These are phyloP conservation scores for Colletotrichum sublineola DNA, from an alignment of 2,329 filamentous ascomycete genomes.

Conservation along the genomic window DNA sequence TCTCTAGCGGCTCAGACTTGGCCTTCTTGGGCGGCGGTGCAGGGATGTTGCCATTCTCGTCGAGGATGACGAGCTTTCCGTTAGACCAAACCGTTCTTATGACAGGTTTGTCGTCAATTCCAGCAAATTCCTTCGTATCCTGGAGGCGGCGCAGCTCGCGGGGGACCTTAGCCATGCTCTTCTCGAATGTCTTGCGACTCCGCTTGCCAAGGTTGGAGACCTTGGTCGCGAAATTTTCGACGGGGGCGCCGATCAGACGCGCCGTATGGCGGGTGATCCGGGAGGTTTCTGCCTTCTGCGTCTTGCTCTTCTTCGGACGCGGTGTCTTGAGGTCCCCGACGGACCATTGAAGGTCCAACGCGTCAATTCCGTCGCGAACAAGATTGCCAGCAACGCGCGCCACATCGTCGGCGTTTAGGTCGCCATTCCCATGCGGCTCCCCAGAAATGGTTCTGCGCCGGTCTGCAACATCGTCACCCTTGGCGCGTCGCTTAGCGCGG, in stretches of 20 bases:
- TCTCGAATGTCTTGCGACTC: conserved; percentile 66
- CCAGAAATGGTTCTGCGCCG: conserved; percentile 62
- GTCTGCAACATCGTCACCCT: conserved; percentile 61
- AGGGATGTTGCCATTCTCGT: conserved; percentile 53
- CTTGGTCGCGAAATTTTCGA: conserved; percentile 61
- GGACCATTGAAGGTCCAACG: conserved; percentile 61
- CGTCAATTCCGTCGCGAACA: conserved; percentile 59
- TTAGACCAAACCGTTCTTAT: conserved; percentile 74
- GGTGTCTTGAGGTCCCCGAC: conserved; percentile 54
- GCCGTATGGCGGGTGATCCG: conserved; percentile 57
- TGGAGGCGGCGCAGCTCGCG: conserved; percentile 72
- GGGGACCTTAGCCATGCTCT: conserved; percentile 60
- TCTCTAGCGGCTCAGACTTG: conserved; percentile 44
- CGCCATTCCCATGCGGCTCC: conserved; percentile 51
- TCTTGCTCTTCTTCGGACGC: conserved; percentile 51
- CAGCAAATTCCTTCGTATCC: conserved; percentile 73
- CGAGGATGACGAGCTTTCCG: conserved; percentile 69
- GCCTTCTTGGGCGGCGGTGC: conserved; percentile 45
- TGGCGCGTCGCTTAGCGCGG: conserved; percentile 69
- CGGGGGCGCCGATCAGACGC: conserved; percentile 59
- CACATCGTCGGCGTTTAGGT: conserved; percentile 40
- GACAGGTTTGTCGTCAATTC: conserved; percentile 70
- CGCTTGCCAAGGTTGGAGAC: conserved; percentile 72
- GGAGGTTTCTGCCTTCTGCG: conserved; percentile 51
- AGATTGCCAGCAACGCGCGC: conserved; percentile 45